Evolutionary conservation across 2,329 filamentous ascomycete genomes (phyloP), one percentile per base, ranked within the genome.

Genomic region (Thermomyces lanuginosus): DNA sequence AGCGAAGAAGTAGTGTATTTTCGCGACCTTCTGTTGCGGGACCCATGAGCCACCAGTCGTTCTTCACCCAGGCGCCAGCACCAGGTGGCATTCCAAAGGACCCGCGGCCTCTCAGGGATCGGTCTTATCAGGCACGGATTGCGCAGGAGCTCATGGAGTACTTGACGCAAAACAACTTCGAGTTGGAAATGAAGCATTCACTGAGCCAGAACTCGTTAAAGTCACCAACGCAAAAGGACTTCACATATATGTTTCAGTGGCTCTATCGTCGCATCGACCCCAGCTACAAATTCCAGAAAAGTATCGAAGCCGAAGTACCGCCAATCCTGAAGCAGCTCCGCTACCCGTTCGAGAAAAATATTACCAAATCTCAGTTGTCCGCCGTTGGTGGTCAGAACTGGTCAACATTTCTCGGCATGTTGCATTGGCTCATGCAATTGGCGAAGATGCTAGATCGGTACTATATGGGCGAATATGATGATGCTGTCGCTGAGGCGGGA

Each of bases 401-500:
- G 89, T 78, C 78, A 35, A 89, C 82, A 0, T 95, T 98, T 44
- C 61, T 98, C 8, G 89, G 84, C 0, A 61, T 98, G 49, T 63
- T 98, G 26, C 84, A 98, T 56, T 98, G 89, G 89, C 86, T 98
- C 73, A 92, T 98, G 86, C 84, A 95, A 53, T 62, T 98, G 27
- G 81, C 82, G 4, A 76, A 86, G 40, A 92, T 95, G 76, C 70
- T 95, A 45, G 84, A 95, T 35, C 69, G 78, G 12, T 95, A 84
- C 46, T 62, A 70, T 1, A 53, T 61, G 29, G 76, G 83, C 32
- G 72, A 72, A 24, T 98, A 92, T 49, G 83, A 93, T 39, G 78
- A 92, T 27, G 84, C 83, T 1, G 93, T 83, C 48, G 66, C 77
- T 21, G 86, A 93, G 42, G 76, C 72, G 16, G 89, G 86, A 2